Percentiles rank a stretch among this genome's conserved stretches.
phyloP scores from a whole-genome alignment of 371 early-diverging fungal species.

The Thermomucor indicae-seudaticae region DNA sequence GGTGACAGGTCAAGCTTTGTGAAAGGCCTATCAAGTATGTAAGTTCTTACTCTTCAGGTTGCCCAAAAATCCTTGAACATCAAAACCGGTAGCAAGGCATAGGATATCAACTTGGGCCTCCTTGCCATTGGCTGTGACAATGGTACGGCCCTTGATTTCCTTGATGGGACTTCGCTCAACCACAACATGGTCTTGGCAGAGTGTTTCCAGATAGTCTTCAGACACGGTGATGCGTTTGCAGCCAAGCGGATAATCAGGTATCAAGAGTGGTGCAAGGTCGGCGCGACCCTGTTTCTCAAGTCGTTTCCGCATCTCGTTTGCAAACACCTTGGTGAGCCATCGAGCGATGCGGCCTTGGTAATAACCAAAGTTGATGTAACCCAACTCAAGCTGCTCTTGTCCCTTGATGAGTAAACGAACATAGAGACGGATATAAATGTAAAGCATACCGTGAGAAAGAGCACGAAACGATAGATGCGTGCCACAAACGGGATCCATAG shows the following conservation, averaged over 20 bases:
- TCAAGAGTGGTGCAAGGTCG: slow-evolving; percentile 11
- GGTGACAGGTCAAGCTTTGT: background rate
- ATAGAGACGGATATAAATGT: background rate
- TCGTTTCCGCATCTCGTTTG: slow-evolving; percentile 3
- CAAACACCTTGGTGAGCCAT: background rate
- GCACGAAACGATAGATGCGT: slow-evolving; percentile 6
- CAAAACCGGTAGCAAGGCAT: slow-evolving; percentile 24
- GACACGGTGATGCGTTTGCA: slow-evolving; percentile 27
- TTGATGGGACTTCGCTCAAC: slow-evolving; percentile 13
- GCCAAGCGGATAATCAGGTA: slow-evolving; percentile 16
- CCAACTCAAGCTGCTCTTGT: slow-evolving; percentile 7
- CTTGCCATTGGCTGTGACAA: slow-evolving; percentile 15
- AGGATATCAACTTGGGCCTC: slow-evolving; percentile 22
- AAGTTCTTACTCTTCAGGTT: slow-evolving; percentile 16
- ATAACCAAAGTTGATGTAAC: slow-evolving; percentile 12
- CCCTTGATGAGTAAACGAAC: background rate
- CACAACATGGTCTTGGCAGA: slow-evolving; percentile 13
- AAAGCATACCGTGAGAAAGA: slow-evolving; percentile 9
- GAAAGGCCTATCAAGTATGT: background rate
- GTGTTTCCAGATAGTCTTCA: slow-evolving; percentile 17
- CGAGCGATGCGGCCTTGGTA: background rate
- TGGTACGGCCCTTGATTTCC: slow-evolving; percentile 14
- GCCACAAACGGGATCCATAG: slow-evolving; percentile 11
- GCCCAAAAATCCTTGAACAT: slow-evolving; percentile 21
- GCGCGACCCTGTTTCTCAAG: slow-evolving; percentile 9